Base-by-base conservation (phyloP, 495 filamentous ascomycete genomes). In the Cercophora scortea region DNA sequence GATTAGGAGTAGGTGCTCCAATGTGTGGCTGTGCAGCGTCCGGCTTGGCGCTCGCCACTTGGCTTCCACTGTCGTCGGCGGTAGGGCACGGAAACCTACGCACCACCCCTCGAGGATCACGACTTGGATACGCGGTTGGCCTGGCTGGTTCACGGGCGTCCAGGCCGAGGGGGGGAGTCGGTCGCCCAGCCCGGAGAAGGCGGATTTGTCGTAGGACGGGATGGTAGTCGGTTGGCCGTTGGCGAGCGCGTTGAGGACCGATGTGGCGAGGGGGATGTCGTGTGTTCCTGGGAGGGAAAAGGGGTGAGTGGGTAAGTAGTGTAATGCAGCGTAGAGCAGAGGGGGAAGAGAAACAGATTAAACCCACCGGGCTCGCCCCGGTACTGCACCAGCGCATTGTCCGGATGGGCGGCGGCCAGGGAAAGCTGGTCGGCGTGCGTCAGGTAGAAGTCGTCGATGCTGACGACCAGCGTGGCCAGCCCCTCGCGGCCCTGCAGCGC, bases 41-140 rank as follows among this genome's bases (percentile, higher is more conserved):
- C 54, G 67, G 16, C 15, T 4, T 4, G 82, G 78, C 18, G 56
- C 61, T 45, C 77, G 67, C 82, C 85, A 90, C 42, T 58, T 62
- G 15, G 47, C 59, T 51, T 76, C 71, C 33, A 92, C 53, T n/a
- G 71, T 71, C 1, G 66, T 48, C 11, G 80, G 73, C 49, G 71
- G 61, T 47, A 90, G 75, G 4, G 83, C 59, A 13, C 85, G 79
- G 70, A 97, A 96, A 1, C 90, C 92, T 34, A 95, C 85, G 68
- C 87, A 82, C 92, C 92, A 97, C 13, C 92, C 92, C 63, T 97
- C 92, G 51, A 97, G 84, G 42, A 97, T 80, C 1, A 96, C 74
- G 17, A 87, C 77, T 51, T 83, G 73, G 25, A 88, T 68, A 5
- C 25, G 25, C 25, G 25, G 25, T 5, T 25, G 25, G 1, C 68